These are phyloP conservation scores for Peterozyma xylosa DNA, from an alignment of 805 yeast genomes.

Conservation along the genomic window DNA sequence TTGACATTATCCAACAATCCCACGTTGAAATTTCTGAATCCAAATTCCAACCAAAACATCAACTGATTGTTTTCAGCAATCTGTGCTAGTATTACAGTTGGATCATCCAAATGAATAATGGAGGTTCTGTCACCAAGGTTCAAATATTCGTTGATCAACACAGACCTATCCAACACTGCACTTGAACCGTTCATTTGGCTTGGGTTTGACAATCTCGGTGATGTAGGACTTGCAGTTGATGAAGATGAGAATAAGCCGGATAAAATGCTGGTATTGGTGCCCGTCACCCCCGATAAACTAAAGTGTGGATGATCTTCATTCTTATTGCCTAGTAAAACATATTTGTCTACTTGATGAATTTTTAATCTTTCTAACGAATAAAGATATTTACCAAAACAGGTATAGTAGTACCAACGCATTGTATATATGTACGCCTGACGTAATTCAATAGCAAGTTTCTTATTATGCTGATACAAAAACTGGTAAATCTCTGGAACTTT, in stretches of 20 bases:
- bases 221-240: slow-evolving; percentile 4
- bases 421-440: slow-evolving; percentile 78
- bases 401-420: slow-evolving; percentile 87
- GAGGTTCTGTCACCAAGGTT: slow-evolving; percentile 51
- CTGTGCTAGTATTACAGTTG: slow-evolving; percentile 69
- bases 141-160: slow-evolving; percentile 43
- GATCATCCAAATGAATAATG: slow-evolving; percentile 46
- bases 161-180: background rate
- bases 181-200: background rate
- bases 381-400: slow-evolving; percentile 70
- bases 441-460: slow-evolving; percentile 62
- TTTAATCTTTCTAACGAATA: slow-evolving; percentile 63
- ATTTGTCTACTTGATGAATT: slow-evolving; percentile 45
- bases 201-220: background rate
- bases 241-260: slow-evolving; percentile 7
- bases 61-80: slow-evolving; percentile 74
- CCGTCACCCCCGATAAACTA: background rate
- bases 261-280: background rate
- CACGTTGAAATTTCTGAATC: slow-evolving; percentile 63
- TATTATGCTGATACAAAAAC: slow-evolving; percentile 48
- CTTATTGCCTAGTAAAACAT: slow-evolving; percentile 45
- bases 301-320: slow-evolving; percentile 8
- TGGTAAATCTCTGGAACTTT: slow-evolving; percentile 53
- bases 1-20: slow-evolving; percentile 72
- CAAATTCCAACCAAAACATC: slow-evolving; percentile 63